phyloP scores from a whole-genome alignment of 169 alveolate species.

The Cryptosporidium ryanae region DNA sequence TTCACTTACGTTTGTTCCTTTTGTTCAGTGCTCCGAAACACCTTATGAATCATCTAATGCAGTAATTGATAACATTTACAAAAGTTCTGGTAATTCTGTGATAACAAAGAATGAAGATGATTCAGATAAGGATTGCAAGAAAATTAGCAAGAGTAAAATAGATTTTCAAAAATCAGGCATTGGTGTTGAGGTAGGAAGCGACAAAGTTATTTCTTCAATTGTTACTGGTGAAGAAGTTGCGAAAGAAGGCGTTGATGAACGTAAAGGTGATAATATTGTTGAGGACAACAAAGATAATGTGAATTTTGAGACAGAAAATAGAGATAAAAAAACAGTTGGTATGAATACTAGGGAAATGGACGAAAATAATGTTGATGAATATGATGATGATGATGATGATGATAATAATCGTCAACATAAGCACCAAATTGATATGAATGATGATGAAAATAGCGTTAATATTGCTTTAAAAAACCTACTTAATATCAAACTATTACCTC shows the following conservation, averaged over 20 bases:
- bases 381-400: not conserved
- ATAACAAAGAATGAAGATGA: not conserved
- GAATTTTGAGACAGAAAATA: not conserved
- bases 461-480: conserved; percentile 11
- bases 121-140: not conserved
- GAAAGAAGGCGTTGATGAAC: not conserved
- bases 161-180: not conserved
- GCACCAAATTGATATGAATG: not conserved
- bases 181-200: not conserved
- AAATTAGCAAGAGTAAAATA: not conserved
- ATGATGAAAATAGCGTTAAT: not conserved
- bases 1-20: conserved; percentile 51
- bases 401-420: not conserved
- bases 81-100: not conserved
- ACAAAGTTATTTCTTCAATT: not conserved
- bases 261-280: not conserved
- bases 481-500: conserved; percentile 27
- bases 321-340: not conserved
- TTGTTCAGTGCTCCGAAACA: conserved; percentile 10
- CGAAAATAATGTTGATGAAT: not conserved
- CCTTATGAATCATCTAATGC: not conserved
- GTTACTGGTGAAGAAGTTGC: not conserved
- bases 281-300: too few relatives aligned
- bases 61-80: not conserved
- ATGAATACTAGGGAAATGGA: not conserved